phyloP scores from a whole-genome alignment of 1,284 basidiomycete species.

The Wolfiporia cocos region DNA sequence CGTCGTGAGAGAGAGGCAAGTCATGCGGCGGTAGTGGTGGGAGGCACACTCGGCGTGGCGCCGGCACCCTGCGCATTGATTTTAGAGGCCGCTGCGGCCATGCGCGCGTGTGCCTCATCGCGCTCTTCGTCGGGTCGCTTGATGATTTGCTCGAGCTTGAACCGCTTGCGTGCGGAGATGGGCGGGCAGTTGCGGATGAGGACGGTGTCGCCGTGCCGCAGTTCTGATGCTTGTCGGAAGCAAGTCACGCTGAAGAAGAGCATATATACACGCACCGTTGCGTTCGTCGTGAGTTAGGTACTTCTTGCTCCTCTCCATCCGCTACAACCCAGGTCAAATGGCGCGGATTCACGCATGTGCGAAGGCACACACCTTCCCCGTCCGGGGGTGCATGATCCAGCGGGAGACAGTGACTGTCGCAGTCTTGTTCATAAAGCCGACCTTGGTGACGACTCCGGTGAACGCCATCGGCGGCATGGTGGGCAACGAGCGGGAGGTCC shows the following conservation, averaged over 20 bases:
- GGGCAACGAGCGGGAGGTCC: conserved; percentile 3
- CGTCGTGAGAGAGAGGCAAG: neutral
- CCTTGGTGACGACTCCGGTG: conserved; percentile 68
- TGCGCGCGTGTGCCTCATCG: conserved; percentile 26
- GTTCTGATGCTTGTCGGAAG: conserved; percentile 32
- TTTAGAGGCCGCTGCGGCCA: neutral
- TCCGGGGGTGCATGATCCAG: conserved; percentile 58
- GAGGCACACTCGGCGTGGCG: neutral
- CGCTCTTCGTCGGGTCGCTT: conserved; percentile 61
- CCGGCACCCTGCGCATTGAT: neutral
- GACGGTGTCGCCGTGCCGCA: conserved; percentile 63
- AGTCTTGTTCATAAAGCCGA: conserved; percentile 76
- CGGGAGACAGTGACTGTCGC: conserved; percentile 75
- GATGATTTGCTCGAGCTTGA: conserved; percentile 59
- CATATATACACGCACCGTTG: conserved; percentile 41
- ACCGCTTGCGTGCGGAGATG: conserved; percentile 69
- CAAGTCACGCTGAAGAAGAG: neutral
- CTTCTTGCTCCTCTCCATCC: conserved; percentile 68
- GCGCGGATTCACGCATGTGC: neutral
- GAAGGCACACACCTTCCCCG: conserved; percentile 56
- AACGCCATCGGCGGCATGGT: conserved; percentile 73
- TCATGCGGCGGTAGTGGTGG: conserved; percentile 1
- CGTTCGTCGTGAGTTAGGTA: conserved; percentile 67
- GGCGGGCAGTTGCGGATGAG: conserved; percentile 76
- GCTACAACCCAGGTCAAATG: conserved; percentile 36